Evolutionary conservation across 352 stramenopile species (phyloP).

Genomic region (Pythium aristosporum): DNA sequence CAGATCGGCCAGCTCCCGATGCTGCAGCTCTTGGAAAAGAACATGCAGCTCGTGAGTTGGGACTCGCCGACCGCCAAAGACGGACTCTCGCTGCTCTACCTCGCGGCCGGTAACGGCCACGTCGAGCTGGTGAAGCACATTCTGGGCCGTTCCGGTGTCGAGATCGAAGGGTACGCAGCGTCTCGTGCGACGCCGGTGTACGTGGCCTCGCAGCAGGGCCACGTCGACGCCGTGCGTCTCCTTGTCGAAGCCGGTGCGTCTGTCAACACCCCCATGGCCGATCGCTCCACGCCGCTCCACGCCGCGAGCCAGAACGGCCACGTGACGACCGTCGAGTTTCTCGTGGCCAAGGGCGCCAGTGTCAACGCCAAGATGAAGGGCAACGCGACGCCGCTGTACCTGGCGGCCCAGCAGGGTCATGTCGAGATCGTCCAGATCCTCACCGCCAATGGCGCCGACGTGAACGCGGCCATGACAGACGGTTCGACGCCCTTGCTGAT

Average conservation of each 20-base stretch:
- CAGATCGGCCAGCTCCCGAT: conserved; percentile 26
- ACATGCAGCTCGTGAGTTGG: conserved; percentile 28
- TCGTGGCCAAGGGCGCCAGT: conserved; percentile 57
- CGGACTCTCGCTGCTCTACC: conserved; percentile 27
- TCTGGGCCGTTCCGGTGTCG: conserved; percentile 10
- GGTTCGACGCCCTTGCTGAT: conserved; percentile 77
- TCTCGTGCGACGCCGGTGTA: conserved; percentile 56
- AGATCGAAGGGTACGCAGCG: conserved; percentile 25
- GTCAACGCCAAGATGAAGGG: conserved; percentile 35
- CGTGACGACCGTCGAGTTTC: conserved; percentile 45
- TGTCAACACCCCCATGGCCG: conserved; percentile 57
- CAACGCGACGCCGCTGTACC: conserved; percentile 71
- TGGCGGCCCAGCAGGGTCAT: conserved; percentile 74
- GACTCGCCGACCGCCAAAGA: conserved; percentile 25
- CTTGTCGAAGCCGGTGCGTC: conserved; percentile 19
- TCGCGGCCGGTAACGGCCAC: conserved; percentile 27
- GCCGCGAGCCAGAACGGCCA: conserved; percentile 79
- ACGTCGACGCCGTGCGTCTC: conserved; percentile 20
- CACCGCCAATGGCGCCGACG: conserved; percentile 13
- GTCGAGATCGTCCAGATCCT: conserved; percentile 22
- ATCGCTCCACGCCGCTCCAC: conserved; percentile 76
- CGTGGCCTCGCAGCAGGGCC: conserved; percentile 58
- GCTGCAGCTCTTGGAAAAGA: conserved; percentile 25
- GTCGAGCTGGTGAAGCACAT: conserved; percentile 22
- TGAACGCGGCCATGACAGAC: conserved; percentile 65